Evolutionary conservation across 176 grass and related monocot species (phyloP).

Genomic region (Sorghum bicolor): Sorghum_bicolor_NCBIv3 NC_012872.2:63747501-63748000

Average conservation of each 20-base stretch:
- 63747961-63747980: conserved; percentile 72
- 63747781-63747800: conserved; percentile 92
- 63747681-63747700: background rate
- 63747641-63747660: background rate
- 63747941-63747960: conserved; percentile 72
- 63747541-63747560: background rate
- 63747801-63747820: conserved; percentile 61
- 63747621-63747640: conserved; percentile 52
- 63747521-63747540: background rate
- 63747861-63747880: background rate
- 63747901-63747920: conserved; percentile 40
- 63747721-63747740: background rate
- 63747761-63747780: conserved; percentile 76
- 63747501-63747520: background rate
- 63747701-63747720: background rate
- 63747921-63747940: conserved; percentile 74
- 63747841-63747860: background rate
- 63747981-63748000: conserved; percentile 42
- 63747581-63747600: conserved; percentile 60
- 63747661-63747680: background rate
- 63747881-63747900: background rate
- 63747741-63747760: conserved; percentile 37
- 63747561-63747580: conserved; percentile 62
- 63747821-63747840: background rate
- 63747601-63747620: conserved; percentile 80